Percentiles rank a stretch among this genome's conserved stretches.
Evolutionary conservation across 2,329 filamentous ascomycete species (phyloP).

Genomic region (Sporothrix euskadiensis): DNA sequence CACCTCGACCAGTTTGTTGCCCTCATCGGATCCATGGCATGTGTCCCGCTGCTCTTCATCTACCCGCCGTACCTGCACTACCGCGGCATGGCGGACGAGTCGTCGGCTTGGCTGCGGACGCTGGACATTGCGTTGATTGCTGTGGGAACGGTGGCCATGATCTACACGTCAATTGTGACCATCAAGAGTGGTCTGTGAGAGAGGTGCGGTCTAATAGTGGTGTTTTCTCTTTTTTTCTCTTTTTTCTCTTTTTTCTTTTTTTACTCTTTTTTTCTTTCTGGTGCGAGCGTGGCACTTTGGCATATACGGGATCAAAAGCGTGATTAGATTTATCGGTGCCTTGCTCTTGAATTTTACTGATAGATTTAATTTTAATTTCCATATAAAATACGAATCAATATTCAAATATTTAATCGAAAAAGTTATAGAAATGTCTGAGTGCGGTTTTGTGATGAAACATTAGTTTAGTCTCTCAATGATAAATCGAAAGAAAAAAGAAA

Average conservation of each 20-base stretch:
- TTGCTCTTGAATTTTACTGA: background rate
- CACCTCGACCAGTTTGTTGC: slow-evolving; percentile 75
- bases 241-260: background rate
- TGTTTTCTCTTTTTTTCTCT: background rate
- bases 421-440: no score
- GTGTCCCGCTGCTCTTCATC: slow-evolving; percentile 74
- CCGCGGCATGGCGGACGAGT: slow-evolving; percentile 60
- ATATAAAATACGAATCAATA: background rate
- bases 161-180: slow-evolving; percentile 69
- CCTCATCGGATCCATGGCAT: slow-evolving; percentile 71
- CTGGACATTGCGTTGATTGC: slow-evolving; percentile 36
- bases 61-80: slow-evolving; percentile 73
- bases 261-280: background rate
- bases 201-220: background rate
- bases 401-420: background rate
- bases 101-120: slow-evolving; percentile 55
- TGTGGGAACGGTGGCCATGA: slow-evolving; percentile 53
- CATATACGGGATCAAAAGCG: background rate
- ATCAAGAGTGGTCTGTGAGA: slow-evolving; percentile 17
- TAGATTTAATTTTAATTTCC: background rate
- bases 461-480: no score
- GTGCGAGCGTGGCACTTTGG: background rate
- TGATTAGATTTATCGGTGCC: background rate
- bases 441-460: no score
- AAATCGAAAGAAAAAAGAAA: background rate